Percentiles rank a stretch among this genome's conserved stretches.
phyloP scores from a whole-genome alignment of 805 yeast species.

The Candida golubevii region DNA sequence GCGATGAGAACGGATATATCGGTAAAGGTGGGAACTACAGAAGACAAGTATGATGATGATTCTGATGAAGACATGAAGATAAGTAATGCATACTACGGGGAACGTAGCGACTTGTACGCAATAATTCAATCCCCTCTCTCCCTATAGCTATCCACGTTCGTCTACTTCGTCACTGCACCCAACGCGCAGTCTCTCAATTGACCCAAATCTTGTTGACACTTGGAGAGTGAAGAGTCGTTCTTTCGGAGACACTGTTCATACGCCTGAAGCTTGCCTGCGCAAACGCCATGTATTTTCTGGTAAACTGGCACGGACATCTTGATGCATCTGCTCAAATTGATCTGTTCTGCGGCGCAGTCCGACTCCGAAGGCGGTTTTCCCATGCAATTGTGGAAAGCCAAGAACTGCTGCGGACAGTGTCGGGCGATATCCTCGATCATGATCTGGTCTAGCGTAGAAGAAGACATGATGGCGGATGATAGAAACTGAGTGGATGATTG shows the following conservation, averaged over 20 bases:
- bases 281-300: slow-evolving; percentile 59
- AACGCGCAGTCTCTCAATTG: slow-evolving; percentile 63
- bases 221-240: slow-evolving; percentile 34
- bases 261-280: slow-evolving; percentile 52
- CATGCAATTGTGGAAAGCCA: slow-evolving; percentile 72
- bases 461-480: slow-evolving; percentile 9
- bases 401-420: slow-evolving; percentile 68
- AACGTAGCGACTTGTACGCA: background rate
- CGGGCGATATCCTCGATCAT: slow-evolving; percentile 75
- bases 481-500: too few species aligned
- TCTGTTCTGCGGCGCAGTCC: slow-evolving; percentile 54
- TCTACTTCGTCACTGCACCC: slow-evolving; percentile 9
- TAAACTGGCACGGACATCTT: slow-evolving; percentile 64
- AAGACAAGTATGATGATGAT: background rate
- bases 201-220: slow-evolving; percentile 51
- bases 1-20: background rate
- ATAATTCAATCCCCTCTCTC: too few species aligned
- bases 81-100: background rate
- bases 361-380: slow-evolving; percentile 48
- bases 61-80: background rate
- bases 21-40: background rate
- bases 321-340: slow-evolving; percentile 58
- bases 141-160: background rate
- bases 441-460: slow-evolving; percentile 54
- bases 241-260: slow-evolving; percentile 65